Base-by-base conservation (phyloP, 306 rosid species). In the Astragalus glycyphyllos region DNA sequence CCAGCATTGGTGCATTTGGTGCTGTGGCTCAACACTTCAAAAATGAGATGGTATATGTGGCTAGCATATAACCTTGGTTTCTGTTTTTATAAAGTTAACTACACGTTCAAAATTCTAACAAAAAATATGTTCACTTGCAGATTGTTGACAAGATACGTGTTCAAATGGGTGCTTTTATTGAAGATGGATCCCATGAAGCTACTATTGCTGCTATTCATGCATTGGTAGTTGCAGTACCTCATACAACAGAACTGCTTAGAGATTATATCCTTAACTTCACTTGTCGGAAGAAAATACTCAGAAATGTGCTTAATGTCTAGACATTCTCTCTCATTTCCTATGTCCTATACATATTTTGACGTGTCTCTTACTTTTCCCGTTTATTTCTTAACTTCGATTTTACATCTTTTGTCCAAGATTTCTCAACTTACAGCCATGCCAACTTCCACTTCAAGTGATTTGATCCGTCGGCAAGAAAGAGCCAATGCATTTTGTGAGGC, bases 141-240 rank as follows among this genome's bases (percentile, higher is more conserved):
- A 91, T 94, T 80, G 92, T 94, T 61, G 98, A 94, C 67, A 90
- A 94, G 84, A 90, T 94, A 84, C 90, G 97, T 14, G 90, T 90
- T 77, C 98, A 94, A 85, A 91, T 94, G 96, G 96, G 90, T 80
- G 99, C 99, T 77, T 94, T 94, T 77, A 88, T 94, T 63, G 99
- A 94, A 79, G 99, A 94, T 86, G 97, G 99, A 75, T 90, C 97
- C 66, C 99, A 94, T 73, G 97, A 94, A 88, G 94, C 91, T 54
- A 82, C 90, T 9, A 53, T 91, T 65, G 96, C 95, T 49, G 99
- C 82, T 45, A 81, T 94, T 80, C 97, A 89, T 75, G 95, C 99
- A 5, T 71, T 94, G 81, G 86, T 87, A 69, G 82, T 91, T 79
- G 95, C 99, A 64, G 86, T 89, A 66, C 98, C 98, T 6, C 90